A percentile compares a stretch with the other conserved stretches of the same genome.
These are phyloP conservation scores for Alternaria hordeiaustralica DNA, from an alignment of 2,329 filamentous ascomycete genomes.

Conservation along the genomic window DNA sequence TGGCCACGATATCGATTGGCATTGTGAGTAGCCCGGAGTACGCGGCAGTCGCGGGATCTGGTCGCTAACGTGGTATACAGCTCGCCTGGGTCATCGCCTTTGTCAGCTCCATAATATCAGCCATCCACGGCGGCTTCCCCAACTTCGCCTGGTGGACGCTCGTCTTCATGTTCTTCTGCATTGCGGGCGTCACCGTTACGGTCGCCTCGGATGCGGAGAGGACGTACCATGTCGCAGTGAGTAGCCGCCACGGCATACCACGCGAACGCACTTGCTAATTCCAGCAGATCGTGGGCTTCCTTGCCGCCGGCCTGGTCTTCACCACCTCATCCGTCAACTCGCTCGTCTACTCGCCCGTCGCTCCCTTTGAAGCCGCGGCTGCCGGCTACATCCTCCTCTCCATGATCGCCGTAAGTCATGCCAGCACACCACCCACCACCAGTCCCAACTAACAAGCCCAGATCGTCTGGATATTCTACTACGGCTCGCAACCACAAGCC, in stretches of 20 bases:
- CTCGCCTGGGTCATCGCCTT: slow-evolving; percentile 95
- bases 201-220: slow-evolving; percentile 83
- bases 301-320: slow-evolving; percentile 82
- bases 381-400: slow-evolving; percentile 93
- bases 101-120: slow-evolving; percentile 79
- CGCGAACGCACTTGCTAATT: slow-evolving; percentile 26
- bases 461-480: slow-evolving; percentile 99
- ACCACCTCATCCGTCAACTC: slow-evolving; percentile 86
- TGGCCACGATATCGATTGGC: slow-evolving; percentile 91
- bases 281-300: slow-evolving; percentile 78
- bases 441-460: slow-evolving; percentile 50
- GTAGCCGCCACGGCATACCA: slow-evolving; percentile 27
- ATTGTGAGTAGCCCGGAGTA: slow-evolving; percentile 66
- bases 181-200: slow-evolving; percentile 79
- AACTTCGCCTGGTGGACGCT: slow-evolving; percentile 93
- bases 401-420: slow-evolving; percentile 79
- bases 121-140: slow-evolving; percentile 68
- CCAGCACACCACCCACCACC: neutral
- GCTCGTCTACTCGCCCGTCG: slow-evolving; percentile 77
- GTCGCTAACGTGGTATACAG: slow-evolving; percentile 57
- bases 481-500: slow-evolving; percentile 88
- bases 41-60: slow-evolving; percentile 8
- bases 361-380: slow-evolving; percentile 81
- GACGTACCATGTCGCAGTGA: slow-evolving; percentile 86
- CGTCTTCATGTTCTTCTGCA: slow-evolving; percentile 84